Percentiles rank a stretch among this genome's conserved stretches.
Evolutionary conservation across 78 protist species (phyloP).

Genomic region (Dictyostelium discoideum): dicty_2.7 NC_007090.3:2669501-2670000

Average conservation of each 20-base stretch:
- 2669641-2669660: background rate
- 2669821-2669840: slow-evolving; percentile 74
- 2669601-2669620: slow-evolving; percentile 8
- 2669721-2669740: background rate
- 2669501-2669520: background rate
- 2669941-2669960: slow-evolving; percentile 8
- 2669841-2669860: slow-evolving; percentile 47
- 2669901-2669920: slow-evolving; percentile 59
- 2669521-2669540: background rate
- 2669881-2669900: slow-evolving; percentile 57
- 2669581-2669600: background rate
- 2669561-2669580: background rate
- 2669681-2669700: slow-evolving; percentile 16
- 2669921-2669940: slow-evolving; percentile 49
- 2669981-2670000: slow-evolving; percentile 55
- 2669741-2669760: slow-evolving; percentile 25
- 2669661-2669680: slow-evolving; percentile 37
- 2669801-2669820: slow-evolving; percentile 19
- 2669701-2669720: slow-evolving; percentile 12
- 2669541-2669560: too few relatives aligned
- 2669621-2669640: background rate
- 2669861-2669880: slow-evolving; percentile 33
- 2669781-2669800: slow-evolving; percentile 61
- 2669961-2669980: slow-evolving; percentile 14
- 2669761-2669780: slow-evolving; percentile 8